These are phyloP conservation scores for Pseudovirgaria hyperparasitica DNA, from an alignment of 2,329 filamentous ascomycete species.

Conservation along the genomic window DNA sequence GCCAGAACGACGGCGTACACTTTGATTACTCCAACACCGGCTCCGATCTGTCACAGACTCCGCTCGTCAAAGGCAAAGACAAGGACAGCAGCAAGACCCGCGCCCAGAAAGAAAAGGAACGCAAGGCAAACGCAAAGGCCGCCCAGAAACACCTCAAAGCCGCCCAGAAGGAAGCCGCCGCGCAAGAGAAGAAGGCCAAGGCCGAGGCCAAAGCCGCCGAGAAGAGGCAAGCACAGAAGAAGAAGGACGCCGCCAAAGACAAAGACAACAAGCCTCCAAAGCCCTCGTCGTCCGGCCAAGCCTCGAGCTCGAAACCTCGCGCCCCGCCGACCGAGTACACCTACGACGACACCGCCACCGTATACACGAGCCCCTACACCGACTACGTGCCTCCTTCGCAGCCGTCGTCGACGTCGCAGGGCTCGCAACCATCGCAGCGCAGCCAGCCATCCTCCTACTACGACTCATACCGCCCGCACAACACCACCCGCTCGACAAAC, in stretches of 20 bases:
- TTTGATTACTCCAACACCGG: slow-evolving; percentile 65
- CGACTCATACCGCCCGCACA: slow-evolving; percentile 26
- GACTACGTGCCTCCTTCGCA: no score
- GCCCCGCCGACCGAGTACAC: slow-evolving; percentile 16
- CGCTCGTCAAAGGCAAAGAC: slow-evolving; percentile 32
- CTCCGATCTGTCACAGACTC: slow-evolving; percentile 27
- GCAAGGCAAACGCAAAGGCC: slow-evolving; percentile 20
- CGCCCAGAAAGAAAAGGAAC: slow-evolving; percentile 5
- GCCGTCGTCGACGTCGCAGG: slow-evolving; percentile 1
- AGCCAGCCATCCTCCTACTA: slow-evolving; percentile 26
- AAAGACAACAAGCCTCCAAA: slow-evolving; percentile 25
- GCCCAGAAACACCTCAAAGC: slow-evolving; percentile 31
- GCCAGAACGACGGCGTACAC: slow-evolving; percentile 60
- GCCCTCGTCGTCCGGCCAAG: slow-evolving; percentile 13
- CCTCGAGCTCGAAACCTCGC: slow-evolving; percentile 17
- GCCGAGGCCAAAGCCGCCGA: slow-evolving; percentile 30
- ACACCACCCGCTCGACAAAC: slow-evolving; percentile 11
- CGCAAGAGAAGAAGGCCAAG: slow-evolving; percentile 19
- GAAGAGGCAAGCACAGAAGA: slow-evolving; percentile 17
- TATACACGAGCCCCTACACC: slow-evolving; percentile 26
- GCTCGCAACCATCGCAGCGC: slow-evolving; percentile 14
- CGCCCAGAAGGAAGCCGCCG: slow-evolving; percentile 37
- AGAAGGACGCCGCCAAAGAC: slow-evolving; percentile 28
- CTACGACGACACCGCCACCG: slow-evolving; percentile 31
- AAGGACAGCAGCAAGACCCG: slow-evolving; percentile 16